These are phyloP conservation scores for Yamadazyma sp. DNA, from an alignment of 805 yeast species.

Conservation along the genomic window DNA sequence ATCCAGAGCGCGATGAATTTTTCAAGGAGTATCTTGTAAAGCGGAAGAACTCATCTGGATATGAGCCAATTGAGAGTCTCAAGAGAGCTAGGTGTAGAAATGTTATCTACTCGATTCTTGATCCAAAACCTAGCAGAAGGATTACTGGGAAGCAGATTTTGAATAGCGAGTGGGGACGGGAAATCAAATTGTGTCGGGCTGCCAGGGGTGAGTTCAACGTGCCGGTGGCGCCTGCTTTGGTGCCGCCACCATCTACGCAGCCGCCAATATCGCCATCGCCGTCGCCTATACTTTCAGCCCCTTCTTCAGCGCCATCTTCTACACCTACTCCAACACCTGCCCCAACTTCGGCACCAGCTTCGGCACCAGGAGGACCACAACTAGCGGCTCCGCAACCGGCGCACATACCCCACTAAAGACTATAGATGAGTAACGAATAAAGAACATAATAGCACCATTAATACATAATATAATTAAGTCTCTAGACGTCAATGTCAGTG, in stretches of 20 bases:
- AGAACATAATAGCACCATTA: too few relatives aligned
- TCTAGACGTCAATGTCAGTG: too few relatives aligned
- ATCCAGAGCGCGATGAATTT: slow-evolving; percentile 72
- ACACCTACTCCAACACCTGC: not conserved
- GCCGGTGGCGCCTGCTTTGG: slow-evolving; percentile 4
- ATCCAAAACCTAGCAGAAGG: slow-evolving; percentile 85
- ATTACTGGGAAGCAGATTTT: slow-evolving; percentile 85
- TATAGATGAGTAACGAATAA: slow-evolving; percentile 8
- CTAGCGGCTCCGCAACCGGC: not conserved
- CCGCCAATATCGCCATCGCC: slow-evolving; percentile 4
- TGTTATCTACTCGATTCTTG: slow-evolving; percentile 89
- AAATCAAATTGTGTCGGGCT: slow-evolving; percentile 74
- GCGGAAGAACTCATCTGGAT: slow-evolving; percentile 80
- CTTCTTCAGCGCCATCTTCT: not conserved
- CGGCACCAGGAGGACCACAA: not conserved
- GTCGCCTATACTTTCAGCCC: not conserved
- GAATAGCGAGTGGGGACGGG: slow-evolving; percentile 95
- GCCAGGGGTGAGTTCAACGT: slow-evolving; percentile 43
- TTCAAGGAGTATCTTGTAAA: slow-evolving; percentile 72
- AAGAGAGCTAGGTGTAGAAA: slow-evolving; percentile 88
- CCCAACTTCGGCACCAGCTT: not conserved
- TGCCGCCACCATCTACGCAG: slow-evolving; percentile 3
- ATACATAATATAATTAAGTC: too few relatives aligned
- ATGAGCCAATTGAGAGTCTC: slow-evolving; percentile 84
- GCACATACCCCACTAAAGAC: too few relatives aligned